Base-by-base conservation (phyloP, 1,284 basidiomycete genomes). In the Leccinum insigne region DNA sequence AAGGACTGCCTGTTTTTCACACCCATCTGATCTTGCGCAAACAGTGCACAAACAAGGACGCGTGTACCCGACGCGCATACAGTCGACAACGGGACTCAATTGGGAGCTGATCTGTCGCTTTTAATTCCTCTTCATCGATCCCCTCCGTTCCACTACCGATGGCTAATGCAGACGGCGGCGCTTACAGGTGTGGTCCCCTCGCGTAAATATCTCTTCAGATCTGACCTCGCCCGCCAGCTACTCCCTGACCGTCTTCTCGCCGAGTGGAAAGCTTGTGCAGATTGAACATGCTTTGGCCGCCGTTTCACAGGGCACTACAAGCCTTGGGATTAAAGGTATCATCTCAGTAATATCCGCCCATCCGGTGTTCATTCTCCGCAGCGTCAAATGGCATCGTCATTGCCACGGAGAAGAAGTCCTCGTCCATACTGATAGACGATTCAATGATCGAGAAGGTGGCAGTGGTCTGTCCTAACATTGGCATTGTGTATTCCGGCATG, bases 401-500 rank as follows among this genome's bases (percentile, higher is more conserved):
- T 71, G 98, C 98, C 32, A 99, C 98, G 3, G 98, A 99, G 83
- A 99, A 99, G 89, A 99, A 99, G 81, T 89, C 96, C 9, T 95
- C 96, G 16, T 99, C 98, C 18, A 91, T 98, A 71, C 87, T 99
- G 68, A 95, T 99, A 70, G 98, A 99, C 83, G 95, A 98, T 79
- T 94, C 94, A 16, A 94, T 97, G 83, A 86, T 99, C 69, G 98
- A 99, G 78, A 98, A 98, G 81, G 95, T 99, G 67, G 92, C 95
- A 4, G 85, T 96, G 62, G 92, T 99, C 71, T 99, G 97, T 80
- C 98, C 98, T 54, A 99, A 99, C 81, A 99, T 99, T 71, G 98
- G 98, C 62, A 95, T 99, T 72, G 98, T 99, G 61, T 99, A 99
- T 82, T 96, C 95, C 52, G 98, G 98, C 40, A 99, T 99, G 98